Evolutionary conservation across 371 early-diverging fungal species (phyloP), one percentile per base, ranked within the genome.

Genomic region (Zopfochytrium polystomum): DNA sequence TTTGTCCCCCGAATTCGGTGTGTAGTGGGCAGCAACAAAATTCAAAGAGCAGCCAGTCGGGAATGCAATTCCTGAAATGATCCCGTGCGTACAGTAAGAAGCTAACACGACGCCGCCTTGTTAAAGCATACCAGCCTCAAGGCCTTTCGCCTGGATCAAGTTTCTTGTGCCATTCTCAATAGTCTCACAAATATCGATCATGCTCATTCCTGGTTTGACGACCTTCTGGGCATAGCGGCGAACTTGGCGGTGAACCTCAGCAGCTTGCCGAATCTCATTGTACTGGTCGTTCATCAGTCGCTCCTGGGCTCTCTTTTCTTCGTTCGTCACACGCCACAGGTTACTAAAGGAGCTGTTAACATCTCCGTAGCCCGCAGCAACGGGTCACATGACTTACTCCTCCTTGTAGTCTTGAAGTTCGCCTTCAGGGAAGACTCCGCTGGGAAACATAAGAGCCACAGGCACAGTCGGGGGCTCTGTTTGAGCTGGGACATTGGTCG

Each of bases 41-140:
- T 99, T 99, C 34, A 98, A 67, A 5, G 98, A 98, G 51, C 89
- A 85, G 32, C 99, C 99, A 3, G 98, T 98, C n/a, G 99, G 99
- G 82, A 99, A 99, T 26, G 95, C 99, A 60, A 99, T 93, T 0
- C 94, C 82, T 59, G 9, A 13, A 43, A 20, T 52, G 38, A 38
- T 7, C 7, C 18, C 38, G 18, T 11, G 18, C 18, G 18, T 38
- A 38, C 7, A 38, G 38, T 38, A 38, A 11, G 7, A 11, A 38
- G 7, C 11, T 18, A 38, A 38, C 11, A 38, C 11, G 38, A 38
- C 7, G 38, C 7, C 38, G 38, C 11, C 38, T 7, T 38, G 38
- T 4, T 4, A 32, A 2, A 3, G 3, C 31, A 23, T 23, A 63
- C 70, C 94, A 20, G 92, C 75, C 62, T 88, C 87, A n/a, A 95